Base-by-base conservation (phyloP, 208 protist species). In the Leishmania tarentolae region DNA sequence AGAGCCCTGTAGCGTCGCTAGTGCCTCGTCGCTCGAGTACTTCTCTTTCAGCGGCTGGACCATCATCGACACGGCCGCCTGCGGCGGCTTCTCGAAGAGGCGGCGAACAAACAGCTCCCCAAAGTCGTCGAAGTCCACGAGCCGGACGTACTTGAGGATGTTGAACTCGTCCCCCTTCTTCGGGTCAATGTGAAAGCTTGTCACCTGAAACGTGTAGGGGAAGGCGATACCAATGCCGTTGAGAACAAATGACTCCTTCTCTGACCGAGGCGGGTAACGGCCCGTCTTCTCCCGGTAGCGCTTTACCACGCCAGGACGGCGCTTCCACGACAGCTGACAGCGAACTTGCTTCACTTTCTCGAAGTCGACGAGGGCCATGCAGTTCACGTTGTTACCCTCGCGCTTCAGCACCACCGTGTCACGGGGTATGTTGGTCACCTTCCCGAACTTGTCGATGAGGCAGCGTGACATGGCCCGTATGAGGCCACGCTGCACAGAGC, bases 281-380 rank as follows among this genome's bases (percentile, higher is more conserved):
- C 77, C 80, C 24, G 44, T 77, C 47, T 40, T 24, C 31, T 63
- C 53, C 42, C 81, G 83, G 69, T 77, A 85, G 68, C 79, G 73
- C 80, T 84, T 83, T 9, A 83, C 80, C 50, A 86, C 56, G 21
- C 70, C n/a, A 74, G 85, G 76, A 7, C 91, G 86, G 83, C 75
- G 84, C 44, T 84, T 81, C 88, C 90, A 98, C 56, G 88, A 86
- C 46, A 96, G 88, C 61, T 93, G 83, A 78, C 93, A 96, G 63
- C 87, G 88, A 24, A 96, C 93, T 63, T 83, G 75, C 76, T 88
- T 85, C 53, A 47, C 87, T 66, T 89, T 82, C 44, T 90, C 83
- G 77, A 98, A 98, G 87, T 98, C 86, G 13, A 96, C 90, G 24
- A 96, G 85, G 37, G 91, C 94, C n/a, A 92, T 87, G 65, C 91